Conservation (phyloP, 1,284 basidiomycete genomes). For the Cystobasidium sp. region DNA sequence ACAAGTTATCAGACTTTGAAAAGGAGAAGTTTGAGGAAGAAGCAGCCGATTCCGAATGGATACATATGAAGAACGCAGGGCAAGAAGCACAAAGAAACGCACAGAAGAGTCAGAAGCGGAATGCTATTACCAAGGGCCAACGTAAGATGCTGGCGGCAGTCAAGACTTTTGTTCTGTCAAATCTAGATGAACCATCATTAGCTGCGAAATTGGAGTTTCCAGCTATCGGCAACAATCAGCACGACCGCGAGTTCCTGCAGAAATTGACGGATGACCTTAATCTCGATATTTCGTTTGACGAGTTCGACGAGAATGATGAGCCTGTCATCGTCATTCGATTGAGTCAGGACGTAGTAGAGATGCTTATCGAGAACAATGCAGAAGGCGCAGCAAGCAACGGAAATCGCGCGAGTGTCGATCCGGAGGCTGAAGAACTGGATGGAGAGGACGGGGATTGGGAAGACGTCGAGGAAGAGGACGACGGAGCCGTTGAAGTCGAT, state of each 20-base stretch:
- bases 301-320: slow-evolving; percentile 80
- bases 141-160: slow-evolving; percentile 75
- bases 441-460: slow-evolving; percentile 48
- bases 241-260: slow-evolving; percentile 76
- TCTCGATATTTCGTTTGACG: slow-evolving; percentile 81
- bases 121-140: slow-evolving; percentile 62
- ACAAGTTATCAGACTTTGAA: slow-evolving; percentile 87
- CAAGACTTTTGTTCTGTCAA: slow-evolving; percentile 69
- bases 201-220: slow-evolving; percentile 68
- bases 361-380: slow-evolving; percentile 59
- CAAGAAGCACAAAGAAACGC: slow-evolving; percentile 46
- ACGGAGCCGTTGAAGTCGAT: slow-evolving; percentile 51
- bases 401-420: slow-evolving; percentile 59
- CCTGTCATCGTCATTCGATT: slow-evolving; percentile 61
- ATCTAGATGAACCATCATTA: slow-evolving; percentile 43
- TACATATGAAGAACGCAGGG: slow-evolving; percentile 64
- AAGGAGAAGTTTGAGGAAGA: slow-evolving; percentile 87
- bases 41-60: slow-evolving; percentile 84
- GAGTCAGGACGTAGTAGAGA: slow-evolving; percentile 56
- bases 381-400: slow-evolving; percentile 59
- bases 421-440: slow-evolving; percentile 58
- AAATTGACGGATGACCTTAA: slow-evolving; percentile 75
- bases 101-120: slow-evolving; percentile 35
- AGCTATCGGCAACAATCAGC: slow-evolving; percentile 71
- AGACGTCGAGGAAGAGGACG: slow-evolving; percentile 51